Evolutionary conservation across 2,329 filamentous ascomycete species (phyloP), one percentile per base, ranked within the genome.

Genomic region (Sporothrix luriei): DNA sequence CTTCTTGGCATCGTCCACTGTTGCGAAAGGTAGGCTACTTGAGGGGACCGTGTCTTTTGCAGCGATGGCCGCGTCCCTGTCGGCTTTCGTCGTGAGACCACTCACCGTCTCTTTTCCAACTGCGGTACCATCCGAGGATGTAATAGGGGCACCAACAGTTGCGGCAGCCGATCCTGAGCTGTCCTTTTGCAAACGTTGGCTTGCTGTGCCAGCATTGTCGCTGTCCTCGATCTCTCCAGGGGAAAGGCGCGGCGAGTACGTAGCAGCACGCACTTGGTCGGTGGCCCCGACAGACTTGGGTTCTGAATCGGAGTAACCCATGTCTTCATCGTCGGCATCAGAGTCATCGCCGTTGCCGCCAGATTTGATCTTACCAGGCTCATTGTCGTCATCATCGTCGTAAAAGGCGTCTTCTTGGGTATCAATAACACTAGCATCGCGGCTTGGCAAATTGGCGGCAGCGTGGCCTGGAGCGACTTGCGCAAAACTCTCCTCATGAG

Each of bases 1-100:
- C 72, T 85, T 87, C 68, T 82, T 85, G 43, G 81, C 83, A 67
- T 84, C 82, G 4, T 78, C 71, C 4, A 82, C 55, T 0, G 78
- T 78, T 52, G 73, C 75, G 66, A 77, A 78, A 4, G 74, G 61
- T 10, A 48, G 61, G 4, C 43, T 69, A 26, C 3, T 29, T 14
- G 61, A 16, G 11, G 49, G 24, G 11, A 19, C 11, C n/a, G 24
- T 6, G 24, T 38, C 4, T 21, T 29, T 11, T 2, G 16, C 19
- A 43, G n/a, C 21, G 14, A 19, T 11, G 21, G 49, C 29, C 14
- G 14, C 9, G 13, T 48, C 19, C 13, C 40, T 21, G 9, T 4
- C 38, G n/a, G 11, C 66, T 11, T 38, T 59, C n/a, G 19, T 4
- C 2, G n/a, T n/a, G 16, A 14, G n/a, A 13, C n/a, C 21, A 16